These are phyloP conservation scores for Nigrograna mackinnonii DNA, from an alignment of 2,329 filamentous ascomycete genomes.

Conservation along the genomic window DNA sequence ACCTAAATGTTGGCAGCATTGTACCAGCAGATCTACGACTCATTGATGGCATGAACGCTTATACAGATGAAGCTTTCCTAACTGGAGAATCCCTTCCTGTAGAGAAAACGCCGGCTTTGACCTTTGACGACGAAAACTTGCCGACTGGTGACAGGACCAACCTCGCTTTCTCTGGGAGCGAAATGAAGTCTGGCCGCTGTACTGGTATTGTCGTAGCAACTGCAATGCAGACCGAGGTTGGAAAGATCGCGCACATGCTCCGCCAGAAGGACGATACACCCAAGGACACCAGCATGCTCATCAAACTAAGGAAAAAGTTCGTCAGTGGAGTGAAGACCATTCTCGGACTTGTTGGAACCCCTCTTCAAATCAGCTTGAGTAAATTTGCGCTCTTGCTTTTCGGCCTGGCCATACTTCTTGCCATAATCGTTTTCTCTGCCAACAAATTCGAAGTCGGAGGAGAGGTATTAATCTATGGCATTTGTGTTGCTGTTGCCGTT, in stretches of 20 bases:
- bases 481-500: constrained; percentile 51
- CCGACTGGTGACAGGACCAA: constrained; percentile 69
- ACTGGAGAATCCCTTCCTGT: constrained; percentile 75
- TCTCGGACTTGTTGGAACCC: constrained; percentile 75
- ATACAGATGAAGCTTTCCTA: constrained; percentile 74
- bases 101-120: constrained; percentile 63
- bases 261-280: constrained; percentile 59
- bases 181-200: constrained; percentile 71
- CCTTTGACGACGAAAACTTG: constrained; percentile 55
- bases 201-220: constrained; percentile 70
- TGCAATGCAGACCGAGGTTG: constrained; percentile 76
- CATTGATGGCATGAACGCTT: constrained; percentile 70
- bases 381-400: constrained; percentile 85
- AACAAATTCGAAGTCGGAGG: constrained; percentile 52
- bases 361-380: constrained; percentile 81
- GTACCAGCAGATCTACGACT: constrained; percentile 68
- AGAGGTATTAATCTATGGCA: constrained; percentile 53
- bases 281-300: constrained; percentile 52
- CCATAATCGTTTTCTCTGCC: constrained; percentile 69
- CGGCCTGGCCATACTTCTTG: constrained; percentile 70
- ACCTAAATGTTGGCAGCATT: constrained; percentile 59
- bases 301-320: constrained; percentile 29
- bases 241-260: constrained; percentile 72
- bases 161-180: constrained; percentile 72
- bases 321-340: constrained; percentile 50